phyloP scores from a whole-genome alignment of 1,284 basidiomycete genomes.

The Rhodotorula sp. region DNA sequence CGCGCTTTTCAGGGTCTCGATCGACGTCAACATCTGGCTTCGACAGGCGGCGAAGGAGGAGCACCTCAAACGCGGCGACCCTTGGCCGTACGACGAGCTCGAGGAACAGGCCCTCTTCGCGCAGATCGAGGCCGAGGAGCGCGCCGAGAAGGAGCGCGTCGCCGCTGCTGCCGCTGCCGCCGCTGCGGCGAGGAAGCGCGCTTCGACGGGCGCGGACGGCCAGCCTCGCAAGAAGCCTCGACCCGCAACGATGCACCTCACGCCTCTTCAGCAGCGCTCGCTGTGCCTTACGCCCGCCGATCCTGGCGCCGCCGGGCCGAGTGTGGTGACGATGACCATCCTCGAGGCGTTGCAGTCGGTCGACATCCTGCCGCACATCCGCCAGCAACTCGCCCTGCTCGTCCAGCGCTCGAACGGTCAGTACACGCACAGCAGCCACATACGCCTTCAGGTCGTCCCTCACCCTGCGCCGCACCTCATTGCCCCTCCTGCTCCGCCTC shows the following conservation, averaged over 20 bases:
- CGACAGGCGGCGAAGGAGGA: slow-evolving; percentile 40
- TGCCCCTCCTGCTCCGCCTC: background rate
- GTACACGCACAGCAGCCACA: slow-evolving; percentile 4
- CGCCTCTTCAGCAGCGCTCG: slow-evolving; percentile 2
- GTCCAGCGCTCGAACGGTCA: slow-evolving; percentile 8
- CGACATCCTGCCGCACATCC: slow-evolving; percentile 2
- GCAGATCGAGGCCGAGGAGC: slow-evolving; percentile 1
- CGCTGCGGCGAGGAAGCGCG: background rate
- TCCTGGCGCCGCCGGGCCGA: background rate
- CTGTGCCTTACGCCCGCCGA: slow-evolving; percentile 1
- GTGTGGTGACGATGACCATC: slow-evolving; percentile 6
- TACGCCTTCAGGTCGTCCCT: slow-evolving; percentile 1
- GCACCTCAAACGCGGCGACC: slow-evolving; percentile 27
- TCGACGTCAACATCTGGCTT: slow-evolving; percentile 72
- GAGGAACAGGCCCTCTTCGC: slow-evolving; percentile 4
- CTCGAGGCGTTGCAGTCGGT: background rate
- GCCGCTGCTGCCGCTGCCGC: background rate
- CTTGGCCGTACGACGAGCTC: slow-evolving; percentile 28
- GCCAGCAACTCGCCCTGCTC: background rate
- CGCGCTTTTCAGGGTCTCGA: slow-evolving; percentile 65
- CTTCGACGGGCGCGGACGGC: background rate
- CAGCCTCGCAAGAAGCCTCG: slow-evolving; percentile 25
- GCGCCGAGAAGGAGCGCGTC: background rate
- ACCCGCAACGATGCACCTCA: background rate
- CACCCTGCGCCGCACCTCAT: background rate